Conservation (phyloP, 177 flowering plant genomes). For the Tripterygium wilfordii region DNA sequence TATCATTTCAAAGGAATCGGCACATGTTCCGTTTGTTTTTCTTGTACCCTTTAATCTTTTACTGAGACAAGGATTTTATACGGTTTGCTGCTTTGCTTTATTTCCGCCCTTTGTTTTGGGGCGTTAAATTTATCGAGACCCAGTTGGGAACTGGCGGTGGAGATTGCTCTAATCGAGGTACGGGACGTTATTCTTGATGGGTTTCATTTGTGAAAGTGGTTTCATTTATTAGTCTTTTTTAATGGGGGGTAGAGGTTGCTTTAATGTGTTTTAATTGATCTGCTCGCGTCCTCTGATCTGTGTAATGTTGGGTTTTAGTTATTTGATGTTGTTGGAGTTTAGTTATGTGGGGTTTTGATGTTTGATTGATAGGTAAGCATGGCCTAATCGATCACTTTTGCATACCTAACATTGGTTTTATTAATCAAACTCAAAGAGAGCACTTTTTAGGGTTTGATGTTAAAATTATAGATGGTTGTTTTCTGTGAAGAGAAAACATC, state of each 20-base stretch:
- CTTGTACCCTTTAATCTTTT: constrained; percentile 2
- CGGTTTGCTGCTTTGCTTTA: not conserved
- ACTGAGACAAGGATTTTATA: too few species aligned
- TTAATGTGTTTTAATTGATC: constrained; percentile 9
- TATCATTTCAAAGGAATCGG: constrained; percentile 5
- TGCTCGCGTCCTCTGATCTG: constrained; percentile 7
- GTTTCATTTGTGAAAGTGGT: too few species aligned
- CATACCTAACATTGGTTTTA: constrained; percentile 17
- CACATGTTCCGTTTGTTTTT: not conserved
- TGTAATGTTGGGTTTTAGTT: constrained; percentile 4
- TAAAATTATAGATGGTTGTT: not conserved
- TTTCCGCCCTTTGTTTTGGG: constrained; percentile 3
- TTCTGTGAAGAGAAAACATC: not conserved
- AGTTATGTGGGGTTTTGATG: constrained; percentile 17
- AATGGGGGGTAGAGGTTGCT: constrained; percentile 1
- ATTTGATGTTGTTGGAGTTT: constrained; percentile 5
- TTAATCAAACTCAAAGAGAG: not conserved
- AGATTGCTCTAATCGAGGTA: constrained; percentile 9
- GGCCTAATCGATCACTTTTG: constrained; percentile 5
- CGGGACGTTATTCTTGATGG: not conserved
- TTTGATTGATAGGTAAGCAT: constrained; percentile 19
- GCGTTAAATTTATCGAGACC: constrained; percentile 19
- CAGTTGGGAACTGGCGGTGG: constrained; percentile 17
- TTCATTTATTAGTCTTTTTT: too few species aligned
- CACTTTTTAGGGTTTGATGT: constrained; percentile 18